Evolutionary conservation across 192 early-diverging fungal species (phyloP).

Genomic region (Coemansia sp.): DNA sequence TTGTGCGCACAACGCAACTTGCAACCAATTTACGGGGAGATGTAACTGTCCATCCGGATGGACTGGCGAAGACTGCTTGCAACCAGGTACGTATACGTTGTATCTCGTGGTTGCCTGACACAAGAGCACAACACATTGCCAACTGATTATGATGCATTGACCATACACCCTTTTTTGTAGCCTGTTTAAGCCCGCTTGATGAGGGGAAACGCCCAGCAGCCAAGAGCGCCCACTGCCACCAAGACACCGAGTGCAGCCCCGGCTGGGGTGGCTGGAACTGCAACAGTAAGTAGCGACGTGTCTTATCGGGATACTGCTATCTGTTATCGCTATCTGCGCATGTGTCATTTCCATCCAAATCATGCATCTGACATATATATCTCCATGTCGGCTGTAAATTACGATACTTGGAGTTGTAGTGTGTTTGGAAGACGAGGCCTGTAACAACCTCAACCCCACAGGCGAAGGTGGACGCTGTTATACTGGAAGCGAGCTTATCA

Average conservation of each 20-base stretch:
- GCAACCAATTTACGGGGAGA: conserved; percentile 73
- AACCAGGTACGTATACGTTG: conserved; percentile 54
- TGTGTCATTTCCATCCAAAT: too few species aligned
- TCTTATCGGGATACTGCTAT: too few species aligned
- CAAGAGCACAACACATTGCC: neutral
- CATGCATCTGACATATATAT: too few species aligned
- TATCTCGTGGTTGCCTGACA: neutral
- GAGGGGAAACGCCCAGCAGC: conserved; percentile 63
- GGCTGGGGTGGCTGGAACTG: conserved; percentile 96
- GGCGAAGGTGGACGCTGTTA: conserved; percentile 78
- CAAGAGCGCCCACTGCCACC: conserved; percentile 52
- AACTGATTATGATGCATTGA: neutral
- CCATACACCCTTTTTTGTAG: conserved; percentile 43
- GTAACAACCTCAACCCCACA: conserved; percentile 68
- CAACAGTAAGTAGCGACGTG: conserved; percentile 60
- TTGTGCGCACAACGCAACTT: conserved; percentile 76
- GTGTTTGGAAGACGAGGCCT: conserved; percentile 66
- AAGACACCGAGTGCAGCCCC: conserved; percentile 74
- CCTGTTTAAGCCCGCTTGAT: conserved; percentile 72
- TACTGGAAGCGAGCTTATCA: conserved; percentile 69
- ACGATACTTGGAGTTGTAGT: conserved; percentile 48
- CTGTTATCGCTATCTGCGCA: too few species aligned
- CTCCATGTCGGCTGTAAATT: neutral
- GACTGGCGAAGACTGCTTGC: conserved; percentile 76
- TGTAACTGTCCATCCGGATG: conserved; percentile 80